Evolutionary conservation across 345 rosid genomes (phyloP), one percentile per base, ranked within the genome.

Genomic region (Bruguiera sexangula): DNA sequence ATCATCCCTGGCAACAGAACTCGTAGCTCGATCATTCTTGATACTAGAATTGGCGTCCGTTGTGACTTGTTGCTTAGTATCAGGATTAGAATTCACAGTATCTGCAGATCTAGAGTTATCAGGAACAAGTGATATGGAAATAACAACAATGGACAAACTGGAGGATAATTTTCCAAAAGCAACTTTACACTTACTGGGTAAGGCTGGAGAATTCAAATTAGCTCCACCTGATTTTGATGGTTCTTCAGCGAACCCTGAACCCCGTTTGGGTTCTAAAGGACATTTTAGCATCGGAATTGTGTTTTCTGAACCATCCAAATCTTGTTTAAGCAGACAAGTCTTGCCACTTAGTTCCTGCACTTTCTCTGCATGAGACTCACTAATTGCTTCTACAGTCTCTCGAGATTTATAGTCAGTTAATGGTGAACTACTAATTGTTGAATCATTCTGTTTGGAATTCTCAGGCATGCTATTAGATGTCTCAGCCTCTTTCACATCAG

Each of bases 141-240:
- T 77, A 65, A 73, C 74, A 4, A 67, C 58, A 63, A 75, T 78
- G 37, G 84, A 75, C 31, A 72, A 70, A 62, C 79, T 52, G 15
- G 87, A 75, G 52, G 85, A 80, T 51, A 86, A 72, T 68, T 85
- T 88, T 53, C 87, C 89, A 68, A 79, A 70, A 61, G 79, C 75
- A 69, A 76, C 65, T 81, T 85, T 86, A 66, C 22, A 81, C 72
- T 69, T 79, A 76, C 74, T 65, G 67, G 80, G 32, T 63, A 69
- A 80, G 63, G 76, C 77, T 51, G 63, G 65, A 21, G 86, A 70
- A 69, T 69, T 77, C 37, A 73, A 63, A 58, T 67, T 70, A 68
- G 74, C 73, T 76, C 75, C 79, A 62, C 67, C 72, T 27, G 82
- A 67, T 66, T 80, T 86, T 67, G 78, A 66, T 26, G 66, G 69